Conservation (phyloP, 2,329 filamentous ascomycete genomes). For the Lasiodiplodia sp. region DNA sequence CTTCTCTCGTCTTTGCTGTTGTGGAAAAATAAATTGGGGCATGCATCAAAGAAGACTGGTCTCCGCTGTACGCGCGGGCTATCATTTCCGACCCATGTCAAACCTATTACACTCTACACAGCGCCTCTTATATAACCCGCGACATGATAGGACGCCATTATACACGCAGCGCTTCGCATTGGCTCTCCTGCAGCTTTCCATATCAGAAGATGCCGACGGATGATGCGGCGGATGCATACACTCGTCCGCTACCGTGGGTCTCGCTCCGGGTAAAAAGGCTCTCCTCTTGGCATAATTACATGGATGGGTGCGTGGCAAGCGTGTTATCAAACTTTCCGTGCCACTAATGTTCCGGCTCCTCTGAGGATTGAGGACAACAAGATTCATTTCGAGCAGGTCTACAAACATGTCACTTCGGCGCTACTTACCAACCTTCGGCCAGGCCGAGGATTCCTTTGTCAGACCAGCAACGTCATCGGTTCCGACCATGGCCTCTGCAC, state of each 20-base stretch:
- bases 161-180: conserved; percentile 7
- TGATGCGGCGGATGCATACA: neutral
- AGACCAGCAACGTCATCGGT: neutral
- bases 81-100: conserved; percentile 26
- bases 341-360: conserved; percentile 4
- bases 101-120: conserved; percentile 15
- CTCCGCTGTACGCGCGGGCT: conserved; percentile 28
- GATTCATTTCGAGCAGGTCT: neutral
- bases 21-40: conserved; percentile 21
- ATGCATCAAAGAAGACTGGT: conserved; percentile 24
- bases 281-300: neutral
- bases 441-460: neutral
- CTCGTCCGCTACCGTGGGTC: neutral
- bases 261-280: neutral
- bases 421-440: neutral
- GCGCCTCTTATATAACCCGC: conserved; percentile 11
- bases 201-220: neutral
- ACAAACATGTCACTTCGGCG: neutral
- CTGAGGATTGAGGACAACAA: neutral
- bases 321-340: conserved; percentile 4
- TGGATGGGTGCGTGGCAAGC: neutral
- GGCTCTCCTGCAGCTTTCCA: neutral
- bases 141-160: conserved; percentile 22
- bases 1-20: neutral
- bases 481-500: neutral